Percentiles rank a stretch among this genome's conserved stretches.
phyloP scores from a whole-genome alignment of 1,284 basidiomycete genomes.

The Papiliotrema nemorosa region DNA sequence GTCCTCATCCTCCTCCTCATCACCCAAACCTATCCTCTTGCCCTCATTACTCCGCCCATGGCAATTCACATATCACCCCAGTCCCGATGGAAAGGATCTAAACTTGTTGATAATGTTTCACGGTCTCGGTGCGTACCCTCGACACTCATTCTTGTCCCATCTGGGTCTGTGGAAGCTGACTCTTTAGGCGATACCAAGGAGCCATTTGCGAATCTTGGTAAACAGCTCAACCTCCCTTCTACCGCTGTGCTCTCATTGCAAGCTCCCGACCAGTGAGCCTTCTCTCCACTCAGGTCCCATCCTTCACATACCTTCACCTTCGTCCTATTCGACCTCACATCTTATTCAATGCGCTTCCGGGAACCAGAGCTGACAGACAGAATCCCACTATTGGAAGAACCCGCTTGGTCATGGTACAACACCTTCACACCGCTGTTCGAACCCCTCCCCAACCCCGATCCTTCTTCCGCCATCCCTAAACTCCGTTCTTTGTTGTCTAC shows the following conservation, averaged over 20 bases:
- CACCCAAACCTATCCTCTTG: conserved; percentile 20
- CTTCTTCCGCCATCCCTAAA: conserved; percentile 55
- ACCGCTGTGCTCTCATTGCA: conserved; percentile 77
- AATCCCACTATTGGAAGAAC: conserved; percentile 71
- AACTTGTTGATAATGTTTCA: conserved; percentile 83
- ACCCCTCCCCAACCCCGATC: conserved; percentile 66
- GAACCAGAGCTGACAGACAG: conserved; percentile 43
- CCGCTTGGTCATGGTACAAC: conserved; percentile 81
- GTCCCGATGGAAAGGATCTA: conserved; percentile 71
- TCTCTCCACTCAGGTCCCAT: too few relatives aligned
- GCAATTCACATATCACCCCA: conserved; percentile 35
- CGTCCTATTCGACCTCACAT: conserved; percentile 1
- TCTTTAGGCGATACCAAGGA: conserved; percentile 70
- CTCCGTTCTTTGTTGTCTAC: conserved; percentile 58
- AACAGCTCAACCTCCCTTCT: conserved; percentile 73
- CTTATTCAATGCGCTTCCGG: too few relatives aligned
- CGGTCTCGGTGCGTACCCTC: conserved; percentile 64
- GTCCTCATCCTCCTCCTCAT: conserved; percentile 4
- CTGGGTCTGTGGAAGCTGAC: neutral
- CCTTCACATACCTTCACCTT: neutral
- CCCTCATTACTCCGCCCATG: conserved; percentile 30
- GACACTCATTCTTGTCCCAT: neutral
- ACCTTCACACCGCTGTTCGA: conserved; percentile 78
- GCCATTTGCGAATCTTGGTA: conserved; percentile 71
- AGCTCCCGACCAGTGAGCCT: conserved; percentile 67